Percentiles rank a stretch among this genome's conserved stretches.
Conservation (phyloP, 2,329 filamentous ascomycete genomes). For the Aspergillus uvarum region DNA sequence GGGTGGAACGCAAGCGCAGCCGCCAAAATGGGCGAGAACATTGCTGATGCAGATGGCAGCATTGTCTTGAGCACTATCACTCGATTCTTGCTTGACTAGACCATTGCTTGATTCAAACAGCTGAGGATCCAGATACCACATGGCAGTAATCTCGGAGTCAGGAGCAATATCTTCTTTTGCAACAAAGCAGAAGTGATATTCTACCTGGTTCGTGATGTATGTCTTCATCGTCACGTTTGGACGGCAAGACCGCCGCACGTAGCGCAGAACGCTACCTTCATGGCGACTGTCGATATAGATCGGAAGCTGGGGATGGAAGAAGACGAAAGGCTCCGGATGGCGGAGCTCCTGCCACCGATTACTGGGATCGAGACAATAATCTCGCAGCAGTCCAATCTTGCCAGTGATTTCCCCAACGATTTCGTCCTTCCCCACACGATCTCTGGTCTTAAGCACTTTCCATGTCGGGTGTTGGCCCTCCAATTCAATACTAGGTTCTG, state of each 20-base stretch:
- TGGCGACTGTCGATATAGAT: constrained; percentile 89
- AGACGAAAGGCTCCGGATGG: constrained; percentile 68
- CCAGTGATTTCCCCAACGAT: constrained; percentile 75
- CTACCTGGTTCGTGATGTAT: constrained; percentile 71
- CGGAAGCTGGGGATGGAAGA: constrained; percentile 83
- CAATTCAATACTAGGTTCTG: constrained; percentile 49
- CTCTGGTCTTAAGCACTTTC: constrained; percentile 58
- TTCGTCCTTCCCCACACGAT: constrained; percentile 51
- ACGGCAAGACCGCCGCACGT: constrained; percentile 86
- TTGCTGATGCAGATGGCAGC: constrained; percentile 49
- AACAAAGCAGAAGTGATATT: constrained; percentile 92
- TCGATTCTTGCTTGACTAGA: constrained; percentile 42
- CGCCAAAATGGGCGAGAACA: constrained; percentile 50
- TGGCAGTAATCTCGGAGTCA: constrained; percentile 50
- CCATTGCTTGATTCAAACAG: constrained; percentile 40
- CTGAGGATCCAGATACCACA: constrained; percentile 49
- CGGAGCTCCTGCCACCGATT: constrained; percentile 68
- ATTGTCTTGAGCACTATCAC: constrained; percentile 42
- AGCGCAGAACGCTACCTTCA: constrained; percentile 82
- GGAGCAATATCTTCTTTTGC: constrained; percentile 72
- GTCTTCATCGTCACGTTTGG: constrained; percentile 89
- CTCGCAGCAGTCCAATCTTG: constrained; percentile 69
- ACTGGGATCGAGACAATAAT: constrained; percentile 65
- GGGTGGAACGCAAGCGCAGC: constrained; percentile 47
- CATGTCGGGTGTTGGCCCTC: constrained; percentile 65